These are phyloP conservation scores for Torulaspora maleeae DNA, from an alignment of 805 yeast species.

Conservation along the genomic window DNA sequence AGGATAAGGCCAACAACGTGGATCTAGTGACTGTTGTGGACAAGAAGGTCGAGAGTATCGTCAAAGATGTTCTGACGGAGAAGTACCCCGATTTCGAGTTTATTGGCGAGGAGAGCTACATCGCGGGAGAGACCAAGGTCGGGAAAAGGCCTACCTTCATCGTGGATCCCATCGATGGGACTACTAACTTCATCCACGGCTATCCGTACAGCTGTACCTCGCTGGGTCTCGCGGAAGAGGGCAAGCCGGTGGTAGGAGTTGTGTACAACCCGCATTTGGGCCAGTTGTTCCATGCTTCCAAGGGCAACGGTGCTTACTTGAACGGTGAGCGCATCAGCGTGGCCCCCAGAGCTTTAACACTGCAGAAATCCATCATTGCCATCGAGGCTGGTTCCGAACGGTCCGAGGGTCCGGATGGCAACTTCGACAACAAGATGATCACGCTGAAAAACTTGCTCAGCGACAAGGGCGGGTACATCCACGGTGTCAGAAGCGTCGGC, in stretches of 20 bases:
- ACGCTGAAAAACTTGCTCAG: constrained; percentile 45
- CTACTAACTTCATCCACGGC: constrained; percentile 59
- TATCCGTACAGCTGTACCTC: constrained; percentile 62
- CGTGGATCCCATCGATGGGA: constrained; percentile 64
- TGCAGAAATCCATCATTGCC: constrained; percentile 52
- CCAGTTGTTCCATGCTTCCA: constrained; percentile 49
- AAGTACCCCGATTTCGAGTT: constrained; percentile 48
- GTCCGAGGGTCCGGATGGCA: constrained; percentile 47
- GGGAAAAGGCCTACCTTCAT: constrained; percentile 55
- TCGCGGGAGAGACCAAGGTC: constrained; percentile 45
- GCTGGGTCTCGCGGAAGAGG: constrained; percentile 48
- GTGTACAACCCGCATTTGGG: constrained; percentile 58
- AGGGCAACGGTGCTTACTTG: constrained; percentile 51
- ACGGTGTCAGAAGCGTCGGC: constrained; percentile 58
- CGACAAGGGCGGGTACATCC: constrained; percentile 52
- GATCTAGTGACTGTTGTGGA: constrained; percentile 61
- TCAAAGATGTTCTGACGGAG: constrained; percentile 29
- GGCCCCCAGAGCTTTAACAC: constrained; percentile 36
- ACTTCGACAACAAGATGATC: constrained; percentile 46
- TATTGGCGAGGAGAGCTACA: constrained; percentile 58
- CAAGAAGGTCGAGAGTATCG: constrained; percentile 46
- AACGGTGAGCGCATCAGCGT: constrained; percentile 40
- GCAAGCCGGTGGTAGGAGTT: constrained; percentile 55
- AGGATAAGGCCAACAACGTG: constrained; percentile 55
- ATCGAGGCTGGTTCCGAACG: constrained; percentile 62